A percentile compares a stretch with the other conserved stretches of the same genome.
phyloP scores from a whole-genome alignment of 352 stramenopile species.

The Phytophthora tubulina region DNA sequence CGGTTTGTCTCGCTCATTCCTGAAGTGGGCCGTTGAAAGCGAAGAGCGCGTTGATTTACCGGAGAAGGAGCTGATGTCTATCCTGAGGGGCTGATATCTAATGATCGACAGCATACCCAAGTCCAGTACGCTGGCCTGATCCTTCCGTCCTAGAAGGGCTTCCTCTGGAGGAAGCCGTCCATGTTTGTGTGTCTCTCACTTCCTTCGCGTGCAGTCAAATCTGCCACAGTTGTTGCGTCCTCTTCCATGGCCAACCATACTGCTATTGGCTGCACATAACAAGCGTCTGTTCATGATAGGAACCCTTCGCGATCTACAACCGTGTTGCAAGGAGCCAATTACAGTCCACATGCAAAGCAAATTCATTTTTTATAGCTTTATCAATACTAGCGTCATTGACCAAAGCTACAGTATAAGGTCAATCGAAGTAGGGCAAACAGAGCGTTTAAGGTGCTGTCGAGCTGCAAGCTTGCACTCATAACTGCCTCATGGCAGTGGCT shows the following conservation, averaged over 20 bases:
- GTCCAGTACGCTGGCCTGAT: constrained; percentile 89
- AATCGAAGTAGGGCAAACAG: too few relatives aligned
- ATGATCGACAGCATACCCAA: constrained; percentile 85
- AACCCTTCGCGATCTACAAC: constrained; percentile 81
- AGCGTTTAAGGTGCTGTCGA: too few relatives aligned
- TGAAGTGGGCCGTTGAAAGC: constrained; percentile 15
- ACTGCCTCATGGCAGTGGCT: too few relatives aligned
- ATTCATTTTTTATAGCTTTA: background rate
- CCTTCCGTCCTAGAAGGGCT: constrained; percentile 43
- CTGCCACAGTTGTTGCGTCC: constrained; percentile 87
- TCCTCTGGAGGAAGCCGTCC: background rate
- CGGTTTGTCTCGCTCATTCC: constrained; percentile 19
- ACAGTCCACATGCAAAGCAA: constrained; percentile 66
- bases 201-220: constrained; percentile 75
- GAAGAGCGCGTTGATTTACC: background rate
- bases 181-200: constrained; percentile 11
- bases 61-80: constrained; percentile 80
- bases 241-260: constrained; percentile 74
- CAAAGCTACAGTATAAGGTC: too few relatives aligned
- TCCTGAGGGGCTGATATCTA: constrained; percentile 87
- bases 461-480: too few relatives aligned
- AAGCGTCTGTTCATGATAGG: constrained; percentile 92
- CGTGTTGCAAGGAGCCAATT: constrained; percentile 90
- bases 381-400: too few relatives aligned
- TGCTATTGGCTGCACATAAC: constrained; percentile 89